Base-by-base conservation (phyloP, 805 yeast species). In the Candida sphagnicola region DNA sequence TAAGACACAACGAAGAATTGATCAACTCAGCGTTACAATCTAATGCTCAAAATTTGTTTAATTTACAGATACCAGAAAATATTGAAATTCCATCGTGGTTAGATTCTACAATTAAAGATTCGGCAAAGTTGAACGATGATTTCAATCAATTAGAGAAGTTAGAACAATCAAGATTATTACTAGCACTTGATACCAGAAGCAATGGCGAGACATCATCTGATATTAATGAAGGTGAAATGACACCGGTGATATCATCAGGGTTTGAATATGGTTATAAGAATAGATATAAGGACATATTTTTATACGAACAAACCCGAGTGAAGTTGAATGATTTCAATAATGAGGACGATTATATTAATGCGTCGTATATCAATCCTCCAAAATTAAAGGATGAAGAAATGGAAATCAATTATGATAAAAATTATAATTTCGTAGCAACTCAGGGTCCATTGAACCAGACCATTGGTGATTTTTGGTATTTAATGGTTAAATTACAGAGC, bases 371-470 rank as follows among this genome's bases (percentile, higher is more conserved):
- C n/a, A 45, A 56, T 28, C 54, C 64, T 1, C 37, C 48, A 15
- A 29, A 41, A n/a, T 23, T 18, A 18, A 31, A 15, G 2, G 36
- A 38, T n/a, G 31, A 23, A 12, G 8, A 18, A 23, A 2, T 19
- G 12, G 30, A 17, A 6, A 8, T 13, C 10, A 23, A 21, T 12
- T 15, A 13, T 24, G 23, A 39, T 3, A 28, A 40, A 2, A 43
- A 47, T 12, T 45, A 51, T 36, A 55, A 46, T 31, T 67, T 62
- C 44, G 85, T 90, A 50, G 96, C 95, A 0, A 76, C 95, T 1
- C 96, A 91, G 58, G 99, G 96, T 2, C 99, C 99, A 2, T 59
- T 85, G 42, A 57, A 56, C 2, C 72, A 73, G 28, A 91, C 98
- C 0, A 72, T 82, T 18, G 80, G 78, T 15, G 96, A 91, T 57